Conservation (phyloP, 1,139 yeast genomes). For the Taphrina flavorubra region DNA sequence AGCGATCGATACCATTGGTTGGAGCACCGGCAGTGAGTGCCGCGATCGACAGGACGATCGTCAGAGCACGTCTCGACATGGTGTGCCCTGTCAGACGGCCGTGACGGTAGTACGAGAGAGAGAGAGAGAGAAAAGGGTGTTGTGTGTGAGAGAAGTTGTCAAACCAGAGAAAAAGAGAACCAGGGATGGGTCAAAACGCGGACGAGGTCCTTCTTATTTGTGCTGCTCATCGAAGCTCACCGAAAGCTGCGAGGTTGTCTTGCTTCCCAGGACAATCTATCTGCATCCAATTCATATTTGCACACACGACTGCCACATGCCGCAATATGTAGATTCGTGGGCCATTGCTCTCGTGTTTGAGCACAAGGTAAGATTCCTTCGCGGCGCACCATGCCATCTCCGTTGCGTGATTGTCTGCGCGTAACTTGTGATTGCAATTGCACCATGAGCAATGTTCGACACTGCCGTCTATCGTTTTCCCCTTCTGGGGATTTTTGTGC, state of each 20-base stretch:
- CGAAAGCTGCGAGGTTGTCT: too few relatives aligned
- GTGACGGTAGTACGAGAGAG: neutral
- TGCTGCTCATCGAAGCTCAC: too few relatives aligned
- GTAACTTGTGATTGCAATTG: too few relatives aligned
- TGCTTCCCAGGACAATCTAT: neutral
- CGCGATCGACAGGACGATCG: conserved; percentile 10
- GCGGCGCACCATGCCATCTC: neutral
- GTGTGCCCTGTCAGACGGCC: neutral
- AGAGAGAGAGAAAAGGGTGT: neutral
- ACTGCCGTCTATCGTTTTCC: too few relatives aligned
- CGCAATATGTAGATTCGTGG: neutral
- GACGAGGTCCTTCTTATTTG: too few relatives aligned
- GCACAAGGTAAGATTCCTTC: too few relatives aligned
- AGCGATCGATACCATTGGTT: neutral
- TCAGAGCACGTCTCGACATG: conserved; percentile 9
- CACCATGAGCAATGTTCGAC: too few relatives aligned
- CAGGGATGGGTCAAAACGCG: too few relatives aligned
- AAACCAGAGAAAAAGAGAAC: too few relatives aligned
- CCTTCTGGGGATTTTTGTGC: too few relatives aligned
- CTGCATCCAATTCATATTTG: neutral
- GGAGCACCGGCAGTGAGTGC: conserved; percentile 12
- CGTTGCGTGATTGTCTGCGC: too few relatives aligned
- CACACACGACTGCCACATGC: conserved; percentile 3
- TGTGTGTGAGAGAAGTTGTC: neutral
- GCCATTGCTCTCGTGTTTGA: neutral